phyloP scores from a whole-genome alignment of 495 filamentous ascomycete species.

The Penicillium canescens region DNA sequence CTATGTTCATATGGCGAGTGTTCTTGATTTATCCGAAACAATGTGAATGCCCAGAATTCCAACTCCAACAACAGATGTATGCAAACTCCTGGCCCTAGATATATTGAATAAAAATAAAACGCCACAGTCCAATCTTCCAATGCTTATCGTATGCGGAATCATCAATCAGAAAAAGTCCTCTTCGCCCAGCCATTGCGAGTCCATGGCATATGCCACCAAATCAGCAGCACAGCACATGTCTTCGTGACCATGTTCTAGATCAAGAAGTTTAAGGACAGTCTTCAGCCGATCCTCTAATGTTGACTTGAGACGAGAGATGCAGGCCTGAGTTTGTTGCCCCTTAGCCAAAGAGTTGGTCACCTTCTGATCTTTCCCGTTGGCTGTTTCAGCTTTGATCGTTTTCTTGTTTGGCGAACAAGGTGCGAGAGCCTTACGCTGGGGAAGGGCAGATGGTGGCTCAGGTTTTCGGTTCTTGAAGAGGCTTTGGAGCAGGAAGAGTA shows the following conservation, averaged over 20 bases:
- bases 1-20: too few species aligned
- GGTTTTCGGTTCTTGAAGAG: conserved; percentile 42
- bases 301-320: conserved; percentile 27
- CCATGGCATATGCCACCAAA: conserved; percentile 48
- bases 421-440: conserved; percentile 33
- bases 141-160: background rate
- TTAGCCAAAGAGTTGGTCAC: background rate
- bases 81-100: too few species aligned
- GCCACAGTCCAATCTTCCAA: background rate
- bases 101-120: background rate
- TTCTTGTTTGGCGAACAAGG: conserved; percentile 38
- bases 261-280: conserved; percentile 36
- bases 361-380: conserved; percentile 7
- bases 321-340: conserved; percentile 12
- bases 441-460: conserved; percentile 13
- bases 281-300: conserved; percentile 36
- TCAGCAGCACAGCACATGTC: conserved; percentile 54
- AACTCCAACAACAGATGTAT: too few species aligned
- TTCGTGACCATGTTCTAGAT: conserved; percentile 41
- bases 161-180: conserved; percentile 38
- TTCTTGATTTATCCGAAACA: too few species aligned
- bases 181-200: conserved; percentile 44
- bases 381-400: conserved; percentile 8
- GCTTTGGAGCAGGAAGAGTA: conserved; percentile 50
- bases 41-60: too few species aligned